Evolutionary conservation across 139 green algal genomes (phyloP), one percentile per base, ranked within the genome.

Genomic region (Edaphochlamys debaryana): DNA sequence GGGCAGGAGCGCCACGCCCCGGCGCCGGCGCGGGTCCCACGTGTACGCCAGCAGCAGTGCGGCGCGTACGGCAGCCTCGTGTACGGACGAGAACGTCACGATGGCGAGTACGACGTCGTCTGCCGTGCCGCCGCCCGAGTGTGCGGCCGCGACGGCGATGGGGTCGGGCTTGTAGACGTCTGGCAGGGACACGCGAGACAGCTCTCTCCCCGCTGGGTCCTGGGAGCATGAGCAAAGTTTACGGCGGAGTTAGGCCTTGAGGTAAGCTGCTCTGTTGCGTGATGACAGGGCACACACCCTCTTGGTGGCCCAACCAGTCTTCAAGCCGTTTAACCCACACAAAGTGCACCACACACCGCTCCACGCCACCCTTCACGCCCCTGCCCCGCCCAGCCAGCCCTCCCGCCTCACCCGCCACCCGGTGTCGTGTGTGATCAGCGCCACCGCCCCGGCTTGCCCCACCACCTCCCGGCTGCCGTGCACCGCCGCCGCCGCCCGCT

Each of bases 11-110:
- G 40, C 48, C 41, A 67, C 56, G 30, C 75, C 75, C 0, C 34
- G 27, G 23, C 75, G 75, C 41, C 75, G 75, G 20, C 25, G 41
- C 0, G 41, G 42, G 72, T 90, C 87, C 37, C 60, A 90, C 23
- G 87, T 90, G 29, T 88, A 85, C 20, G 54, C 77, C 1, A 85
- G 45, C 23, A 90, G 70, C 52, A 90, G 54, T 32, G 60, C 74
- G 22, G 82, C 82, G n/a, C 87, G 77, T 30, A 72, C 56, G 27
- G 58, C 38, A 0, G 82, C 82, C 66, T 90, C 87, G 29, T 76
- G 67, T 30, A 84, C 67, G 54, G 83, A 84, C 19, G 52, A 17
- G 64, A 87, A 87, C 32, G 45, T 38, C 23, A 87, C 52, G 62
- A 82, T 36, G 40, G 62, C 75, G 19, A 80, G 73, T 2, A 82